Evolutionary conservation across 2,329 filamentous ascomycete genomes (phyloP), one percentile per base, ranked within the genome.

Genomic region (Neurospora sp.): DNA sequence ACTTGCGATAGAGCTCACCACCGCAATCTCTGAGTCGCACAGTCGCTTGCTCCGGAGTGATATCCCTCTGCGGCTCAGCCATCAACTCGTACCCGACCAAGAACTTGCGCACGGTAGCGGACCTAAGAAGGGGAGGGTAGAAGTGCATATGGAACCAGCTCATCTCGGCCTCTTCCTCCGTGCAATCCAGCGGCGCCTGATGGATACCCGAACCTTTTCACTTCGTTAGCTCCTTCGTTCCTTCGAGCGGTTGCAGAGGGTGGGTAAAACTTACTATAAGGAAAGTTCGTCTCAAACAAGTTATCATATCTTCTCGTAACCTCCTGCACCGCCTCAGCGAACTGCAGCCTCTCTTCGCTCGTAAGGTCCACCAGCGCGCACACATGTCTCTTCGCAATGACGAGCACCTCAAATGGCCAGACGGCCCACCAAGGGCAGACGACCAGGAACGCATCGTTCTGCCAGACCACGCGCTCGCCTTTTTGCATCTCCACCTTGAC

Each of bases 111-210:
- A 99, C 94, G 0, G 93, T 97, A 2, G 96, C 94, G 66, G 93
- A 97, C 70, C 96, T 89, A 73, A 99, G 84, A 66, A 99, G 84
- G 12, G 96, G 96, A 57, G 96, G 96, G 79, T 97, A 98, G 81
- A 99, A 99, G 82, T 99, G 96, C 83, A 99, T 90, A 80, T 99
- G 96, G 78, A 99, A 89, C 81, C 97, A 95, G 74, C 92, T 93
- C 72, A 89, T 89, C 75, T 97, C 91, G 69, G 95, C 87, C 80
- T 98, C 95, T 72, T 96, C 92, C 1, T 88, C 85, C 0, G 88
- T 91, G 28, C 92, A 93, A 36, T 91, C 88, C 6, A 99, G 85
- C 2, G 96, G 96, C 19, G 96, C 95, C 83, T 99, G 96, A 79
- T 99, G 96, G 70, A 99, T 89, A 57, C 96, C 96, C 79, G 97